phyloP scores from a whole-genome alignment of 331 rosid species.

The Phaseolus coccineus region DNA sequence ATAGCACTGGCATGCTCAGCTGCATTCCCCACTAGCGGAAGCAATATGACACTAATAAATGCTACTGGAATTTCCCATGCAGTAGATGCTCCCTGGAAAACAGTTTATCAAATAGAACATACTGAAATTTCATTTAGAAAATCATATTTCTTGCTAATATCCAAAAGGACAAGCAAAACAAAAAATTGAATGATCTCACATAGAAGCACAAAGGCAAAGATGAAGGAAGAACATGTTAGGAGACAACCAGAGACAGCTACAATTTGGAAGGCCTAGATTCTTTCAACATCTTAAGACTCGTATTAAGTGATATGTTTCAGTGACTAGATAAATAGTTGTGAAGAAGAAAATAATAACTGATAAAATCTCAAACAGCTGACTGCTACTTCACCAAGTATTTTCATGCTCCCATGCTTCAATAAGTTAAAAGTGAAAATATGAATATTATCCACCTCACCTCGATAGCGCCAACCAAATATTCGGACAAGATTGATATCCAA shows the following conservation, averaged over 20 bases:
- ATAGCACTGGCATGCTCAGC: conserved; percentile 91
- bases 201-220: conserved; percentile 15
- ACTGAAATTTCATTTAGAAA: neutral
- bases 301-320: neutral
- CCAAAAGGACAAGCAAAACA: neutral
- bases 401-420: conserved; percentile 1
- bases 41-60: conserved; percentile 83
- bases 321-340: neutral
- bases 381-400: neutral
- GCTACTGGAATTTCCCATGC: conserved; percentile 69
- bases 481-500: conserved; percentile 76
- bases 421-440: conserved; percentile 18
- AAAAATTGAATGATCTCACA: neutral
- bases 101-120: conserved; percentile 33
- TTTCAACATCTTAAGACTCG: neutral
- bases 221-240: neutral
- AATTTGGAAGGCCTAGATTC: neutral
- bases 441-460: conserved; percentile 71
- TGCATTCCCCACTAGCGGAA: conserved; percentile 88
- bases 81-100: conserved; percentile 74
- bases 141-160: neutral
- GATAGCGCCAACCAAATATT: conserved; percentile 75
- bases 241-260: neutral
- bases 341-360: neutral
- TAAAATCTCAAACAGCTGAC: conserved; percentile 12